Evolutionary conservation across 1,284 basidiomycete genomes (phyloP).

Genomic region (Taiwanofungus camphoratus): DNA sequence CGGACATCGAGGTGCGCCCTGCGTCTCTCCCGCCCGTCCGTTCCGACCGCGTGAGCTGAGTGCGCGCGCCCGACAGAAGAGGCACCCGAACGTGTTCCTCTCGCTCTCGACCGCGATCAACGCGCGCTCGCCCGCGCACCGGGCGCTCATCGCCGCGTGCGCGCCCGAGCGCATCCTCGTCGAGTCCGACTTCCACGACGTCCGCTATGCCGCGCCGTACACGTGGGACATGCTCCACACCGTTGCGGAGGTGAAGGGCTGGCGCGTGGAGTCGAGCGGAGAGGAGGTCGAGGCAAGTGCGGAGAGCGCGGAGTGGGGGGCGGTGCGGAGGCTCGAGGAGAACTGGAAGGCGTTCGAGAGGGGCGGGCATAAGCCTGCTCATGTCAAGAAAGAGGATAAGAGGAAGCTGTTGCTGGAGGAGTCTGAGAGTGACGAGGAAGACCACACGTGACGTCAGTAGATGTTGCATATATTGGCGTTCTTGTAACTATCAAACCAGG

Average conservation of each 20-base stretch:
- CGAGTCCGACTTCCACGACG: constrained; percentile 71
- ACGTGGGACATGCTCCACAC: constrained; percentile 68
- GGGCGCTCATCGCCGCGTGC: constrained; percentile 53
- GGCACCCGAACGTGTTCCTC: constrained; percentile 65
- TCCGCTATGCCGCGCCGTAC: constrained; percentile 42
- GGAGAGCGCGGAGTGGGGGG: constrained; percentile 43
- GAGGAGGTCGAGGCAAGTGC: constrained; percentile 22
- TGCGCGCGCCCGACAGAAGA: constrained; percentile 39
- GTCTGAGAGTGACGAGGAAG: constrained; percentile 3
- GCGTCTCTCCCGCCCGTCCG: background rate
- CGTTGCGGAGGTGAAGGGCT: constrained; percentile 59
- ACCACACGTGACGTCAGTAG: background rate
- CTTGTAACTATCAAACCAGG: too few species aligned
- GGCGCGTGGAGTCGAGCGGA: constrained; percentile 62
- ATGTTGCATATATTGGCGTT: too few species aligned
- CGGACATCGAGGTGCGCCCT: constrained; percentile 52
- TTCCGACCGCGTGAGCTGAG: too few species aligned
- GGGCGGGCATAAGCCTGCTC: constrained; percentile 34
- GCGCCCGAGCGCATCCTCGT: constrained; percentile 60
- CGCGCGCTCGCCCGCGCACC: constrained; percentile 53
- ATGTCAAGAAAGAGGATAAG: constrained; percentile 16
- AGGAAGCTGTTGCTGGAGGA: constrained; percentile 8
- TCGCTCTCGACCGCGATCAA: constrained; percentile 80
- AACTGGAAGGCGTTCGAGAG: constrained; percentile 61
- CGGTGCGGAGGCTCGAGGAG: constrained; percentile 51